Percentiles rank a stretch among this genome's conserved stretches.
phyloP scores from a whole-genome alignment of 2,329 filamentous ascomycete genomes.

The Clarireedia monteithiana region DNA sequence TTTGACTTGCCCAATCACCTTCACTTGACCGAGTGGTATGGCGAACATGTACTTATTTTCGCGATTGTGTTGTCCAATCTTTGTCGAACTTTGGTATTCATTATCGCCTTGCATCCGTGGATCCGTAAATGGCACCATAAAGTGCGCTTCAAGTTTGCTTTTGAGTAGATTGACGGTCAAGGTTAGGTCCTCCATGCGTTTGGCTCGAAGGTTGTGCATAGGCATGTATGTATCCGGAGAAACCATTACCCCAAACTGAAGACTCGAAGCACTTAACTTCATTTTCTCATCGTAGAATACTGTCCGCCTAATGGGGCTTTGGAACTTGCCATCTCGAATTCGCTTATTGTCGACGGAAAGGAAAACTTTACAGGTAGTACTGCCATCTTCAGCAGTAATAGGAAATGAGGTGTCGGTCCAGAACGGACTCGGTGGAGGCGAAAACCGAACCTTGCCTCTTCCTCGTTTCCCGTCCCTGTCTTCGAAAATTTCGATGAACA shows the following conservation, averaged over 20 bases:
- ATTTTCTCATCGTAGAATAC: constrained; percentile 30
- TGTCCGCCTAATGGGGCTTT: constrained; percentile 22
- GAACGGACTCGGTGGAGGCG: constrained; percentile 47
- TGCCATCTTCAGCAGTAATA: neutral
- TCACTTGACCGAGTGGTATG: constrained; percentile 36
- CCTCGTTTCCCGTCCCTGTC: constrained; percentile 31
- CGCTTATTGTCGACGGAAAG: neutral
- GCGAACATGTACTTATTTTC: constrained; percentile 29
- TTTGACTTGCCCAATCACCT: constrained; percentile 34
- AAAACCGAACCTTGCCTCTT: constrained; percentile 45
- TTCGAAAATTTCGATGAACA: constrained; percentile 47
- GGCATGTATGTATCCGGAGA: constrained; percentile 47
- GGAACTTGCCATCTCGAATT: neutral
- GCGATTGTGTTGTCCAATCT: constrained; percentile 18
- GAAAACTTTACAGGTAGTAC: neutral
- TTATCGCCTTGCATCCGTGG: constrained; percentile 16
- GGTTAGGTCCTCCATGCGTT: constrained; percentile 19
- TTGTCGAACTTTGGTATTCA: constrained; percentile 2
- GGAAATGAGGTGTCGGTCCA: constrained; percentile 33
- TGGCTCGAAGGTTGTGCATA: neutral
- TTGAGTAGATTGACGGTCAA: constrained; percentile 34
- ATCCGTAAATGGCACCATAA: constrained; percentile 29
- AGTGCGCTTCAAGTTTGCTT: constrained; percentile 35
- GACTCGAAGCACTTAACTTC: constrained; percentile 34
- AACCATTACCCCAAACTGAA: constrained; percentile 57